Conservation (phyloP, 1,139 yeast species). For the Protomyces macrosporus region DNA sequence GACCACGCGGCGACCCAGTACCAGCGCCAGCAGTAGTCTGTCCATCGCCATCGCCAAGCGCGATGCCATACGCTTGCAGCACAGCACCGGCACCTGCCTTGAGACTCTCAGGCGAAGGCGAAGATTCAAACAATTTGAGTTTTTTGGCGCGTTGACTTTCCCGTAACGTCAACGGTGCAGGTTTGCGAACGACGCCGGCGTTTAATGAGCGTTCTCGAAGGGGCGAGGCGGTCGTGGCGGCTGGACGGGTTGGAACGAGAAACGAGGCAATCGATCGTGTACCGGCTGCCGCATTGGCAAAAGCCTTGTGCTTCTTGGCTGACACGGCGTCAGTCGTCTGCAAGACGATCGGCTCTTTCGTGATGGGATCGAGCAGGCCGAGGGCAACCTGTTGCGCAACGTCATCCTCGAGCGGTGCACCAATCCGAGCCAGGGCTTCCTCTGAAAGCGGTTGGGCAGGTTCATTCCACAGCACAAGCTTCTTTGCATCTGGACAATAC, state of each 20-base stretch:
- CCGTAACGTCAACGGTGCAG: neutral
- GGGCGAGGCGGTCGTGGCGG: neutral
- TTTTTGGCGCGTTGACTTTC: conserved; percentile 19
- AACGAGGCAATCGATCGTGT: neutral
- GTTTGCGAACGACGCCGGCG: neutral
- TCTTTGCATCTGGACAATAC: conserved; percentile 55
- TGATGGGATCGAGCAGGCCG: conserved; percentile 21
- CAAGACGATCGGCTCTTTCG: conserved; percentile 3
- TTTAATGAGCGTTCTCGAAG: neutral
- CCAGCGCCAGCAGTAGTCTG: no score
- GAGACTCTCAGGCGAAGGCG: conserved; percentile 16
- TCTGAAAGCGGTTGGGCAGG: conserved; percentile 44
- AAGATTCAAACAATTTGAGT: conserved; percentile 20
- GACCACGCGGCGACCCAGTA: neutral
- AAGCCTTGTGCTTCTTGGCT: neutral
- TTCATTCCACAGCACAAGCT: conserved; percentile 55
- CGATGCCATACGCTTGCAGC: neutral
- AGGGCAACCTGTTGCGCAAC: conserved; percentile 10
- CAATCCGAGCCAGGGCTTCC: conserved; percentile 59
- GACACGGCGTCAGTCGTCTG: neutral
- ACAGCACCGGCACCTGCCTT: neutral
- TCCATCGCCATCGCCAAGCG: neutral
- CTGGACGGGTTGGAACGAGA: neutral
- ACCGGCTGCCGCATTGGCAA: neutral
- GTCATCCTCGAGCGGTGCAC: conserved; percentile 37